Conservation (phyloP, 83 land plant genomes). For the Diphasiastrum complanatum region DNA sequence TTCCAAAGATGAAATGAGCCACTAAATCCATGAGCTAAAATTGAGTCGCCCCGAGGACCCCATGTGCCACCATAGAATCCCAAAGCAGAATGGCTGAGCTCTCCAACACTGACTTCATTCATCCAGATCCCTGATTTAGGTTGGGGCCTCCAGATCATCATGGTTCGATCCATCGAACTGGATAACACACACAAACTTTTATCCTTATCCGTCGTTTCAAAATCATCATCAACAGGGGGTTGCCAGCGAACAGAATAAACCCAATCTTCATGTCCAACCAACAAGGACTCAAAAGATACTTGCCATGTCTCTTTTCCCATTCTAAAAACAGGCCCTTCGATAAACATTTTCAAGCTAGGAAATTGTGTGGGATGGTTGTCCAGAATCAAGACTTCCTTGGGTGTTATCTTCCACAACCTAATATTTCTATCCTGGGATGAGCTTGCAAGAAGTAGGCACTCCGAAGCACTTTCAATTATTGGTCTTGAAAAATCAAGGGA, state of each 20-base stretch:
- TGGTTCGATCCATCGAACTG: conserved; percentile 95
- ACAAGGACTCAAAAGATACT: conserved; percentile 80
- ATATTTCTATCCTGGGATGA: conserved; percentile 86
- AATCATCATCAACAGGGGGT: conserved; percentile 38
- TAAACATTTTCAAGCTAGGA: conserved; percentile 62
- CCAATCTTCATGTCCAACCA: conserved; percentile 98
- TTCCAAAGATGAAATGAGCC: conserved; percentile 94
- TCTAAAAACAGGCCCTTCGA: conserved; percentile 68
- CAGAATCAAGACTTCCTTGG: conserved; percentile 8
- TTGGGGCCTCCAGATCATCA: conserved; percentile 98
- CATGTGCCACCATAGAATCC: conserved; percentile 96
- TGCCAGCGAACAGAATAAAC: conserved; percentile 94
- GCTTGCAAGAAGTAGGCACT: conserved; percentile 62
- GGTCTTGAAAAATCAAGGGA: conserved; percentile 82
- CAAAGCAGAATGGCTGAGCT: conserved; percentile 77
- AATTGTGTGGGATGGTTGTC: conserved; percentile 18
- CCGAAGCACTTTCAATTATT: conserved; percentile 21
- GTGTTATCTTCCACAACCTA: conserved; percentile 76
- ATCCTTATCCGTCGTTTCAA: conserved; percentile 6
- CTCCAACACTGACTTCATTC: conserved; percentile 90
- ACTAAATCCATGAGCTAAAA: conserved; percentile 92
- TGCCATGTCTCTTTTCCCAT: conserved; percentile 56
- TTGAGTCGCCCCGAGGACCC: conserved; percentile 69
- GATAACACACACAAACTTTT: conserved; percentile 58
- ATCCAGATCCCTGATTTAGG: conserved; percentile 82